Percentiles rank a stretch among this genome's conserved stretches.
Evolutionary conservation across 352 stramenopile genomes (phyloP).

Genomic region (Halophytophthora polymorphica): DNA sequence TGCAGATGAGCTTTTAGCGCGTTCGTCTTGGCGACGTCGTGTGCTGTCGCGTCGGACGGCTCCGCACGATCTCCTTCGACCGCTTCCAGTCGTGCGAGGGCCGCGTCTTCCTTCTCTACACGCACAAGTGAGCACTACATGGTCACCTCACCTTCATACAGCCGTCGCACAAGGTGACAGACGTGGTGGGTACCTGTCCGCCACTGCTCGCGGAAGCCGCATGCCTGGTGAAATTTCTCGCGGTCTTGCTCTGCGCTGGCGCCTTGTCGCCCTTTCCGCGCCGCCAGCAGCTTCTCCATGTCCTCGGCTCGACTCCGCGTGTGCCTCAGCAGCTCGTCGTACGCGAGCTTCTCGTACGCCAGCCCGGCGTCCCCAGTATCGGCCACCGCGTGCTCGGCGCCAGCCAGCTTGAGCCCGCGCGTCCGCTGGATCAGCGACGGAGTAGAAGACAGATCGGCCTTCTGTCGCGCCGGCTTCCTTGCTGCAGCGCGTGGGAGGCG

Average conservation of each 20-base stretch:
- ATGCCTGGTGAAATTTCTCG: constrained; percentile 7
- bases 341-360: constrained; percentile 25
- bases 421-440: too few species aligned
- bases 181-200: constrained; percentile 19
- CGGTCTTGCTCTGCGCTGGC: constrained; percentile 3
- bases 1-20: background rate
- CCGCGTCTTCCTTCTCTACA: constrained; percentile 24
- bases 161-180: too few species aligned
- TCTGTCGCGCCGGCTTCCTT: too few species aligned
- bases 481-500: too few species aligned
- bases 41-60: background rate
- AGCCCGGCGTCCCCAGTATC: constrained; percentile 4
- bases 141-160: background rate
- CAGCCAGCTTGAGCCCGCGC: too few species aligned
- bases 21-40: background rate
- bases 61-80: constrained; percentile 2
- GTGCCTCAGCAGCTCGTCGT: constrained; percentile 35
- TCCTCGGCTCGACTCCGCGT: constrained; percentile 33
- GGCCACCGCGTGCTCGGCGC: background rate
- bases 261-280: background rate
- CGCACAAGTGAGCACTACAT: too few species aligned
- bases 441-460: too few species aligned
- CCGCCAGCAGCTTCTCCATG: constrained; percentile 13
- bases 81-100: constrained; percentile 12
- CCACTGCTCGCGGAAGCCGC: constrained; percentile 39